Evolutionary conservation across 805 yeast species (phyloP), one percentile per base, ranked within the genome.

Genomic region (Teunomyces kruisii): DNA sequence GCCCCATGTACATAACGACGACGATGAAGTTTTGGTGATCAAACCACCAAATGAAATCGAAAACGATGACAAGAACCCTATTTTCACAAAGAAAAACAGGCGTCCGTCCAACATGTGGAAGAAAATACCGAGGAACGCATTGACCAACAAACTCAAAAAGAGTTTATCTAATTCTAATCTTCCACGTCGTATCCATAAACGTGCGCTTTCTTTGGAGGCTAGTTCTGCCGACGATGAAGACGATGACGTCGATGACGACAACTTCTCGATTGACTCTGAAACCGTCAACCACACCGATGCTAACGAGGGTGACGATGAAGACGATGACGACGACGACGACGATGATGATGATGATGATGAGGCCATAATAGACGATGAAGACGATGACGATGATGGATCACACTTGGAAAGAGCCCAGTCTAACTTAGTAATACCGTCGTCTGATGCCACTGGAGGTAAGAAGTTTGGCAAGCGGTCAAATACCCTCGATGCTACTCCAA

Each of bases 21-120:
- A 83, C 30, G 95, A 92, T 0, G 94, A 92, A 4, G 90, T 92
- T 1, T 64, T 89, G 29, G 80, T 84, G 6, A 84, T 90, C 36
- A 77, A 77, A 48, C 84, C 94, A 0, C 96, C 98, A 1, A 79
- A 84, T 14, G 95, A 85, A 54, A 70, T 86, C 48, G 86, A 76
- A 54, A 57, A 65, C 12, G 42, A 41, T 27, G 62, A 59, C 43
- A 51, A 51, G 8, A 57, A 61, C 39, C 74, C 75, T 2, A 71
- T 72, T 19, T 71, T 50, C 47, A 71, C 67, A 26, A 63, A 54
- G 27, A 63, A 58, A 29, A 47, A 51, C 6, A 45, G 48, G 39
- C 48, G 46, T 51, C 50, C 52, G 16, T 40, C 57, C 27, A 48
- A 53, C 29, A 42, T 44, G 31, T 45, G 53, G 55, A 49, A 53